Evolutionary conservation across 2,329 filamentous ascomycete genomes (phyloP).

Genomic region (Verticillium klebahnii): DNA sequence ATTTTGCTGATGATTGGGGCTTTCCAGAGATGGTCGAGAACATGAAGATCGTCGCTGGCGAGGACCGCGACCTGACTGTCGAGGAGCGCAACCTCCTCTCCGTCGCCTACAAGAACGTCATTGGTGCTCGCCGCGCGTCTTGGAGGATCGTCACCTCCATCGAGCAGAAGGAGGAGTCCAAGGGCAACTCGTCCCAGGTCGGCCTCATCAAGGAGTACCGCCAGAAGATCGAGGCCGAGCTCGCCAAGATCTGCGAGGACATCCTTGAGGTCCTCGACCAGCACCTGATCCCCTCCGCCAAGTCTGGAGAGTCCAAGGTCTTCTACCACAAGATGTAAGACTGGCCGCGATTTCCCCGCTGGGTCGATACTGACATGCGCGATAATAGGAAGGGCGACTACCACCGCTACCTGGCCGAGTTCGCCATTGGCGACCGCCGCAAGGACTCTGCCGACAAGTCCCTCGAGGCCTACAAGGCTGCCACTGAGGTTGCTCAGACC

Average conservation of each 20-base stretch:
- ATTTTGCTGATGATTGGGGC: constrained; percentile 6
- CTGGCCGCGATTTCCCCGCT: not conserved
- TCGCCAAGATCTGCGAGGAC: constrained; percentile 96
- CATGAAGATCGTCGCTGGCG: constrained; percentile 97
- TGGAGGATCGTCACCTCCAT: constrained; percentile 99
- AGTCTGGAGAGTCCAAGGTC: constrained; percentile 96
- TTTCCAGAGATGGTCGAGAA: constrained; percentile 95
- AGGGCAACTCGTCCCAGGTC: constrained; percentile 92
- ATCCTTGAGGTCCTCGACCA: constrained; percentile 92
- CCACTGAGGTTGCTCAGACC: constrained; percentile 84
- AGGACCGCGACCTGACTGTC: constrained; percentile 77
- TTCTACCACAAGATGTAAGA: constrained; percentile 99
- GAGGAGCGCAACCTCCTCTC: constrained; percentile 97
- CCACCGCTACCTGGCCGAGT: constrained; percentile 98
- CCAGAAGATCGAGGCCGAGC: constrained; percentile 95
- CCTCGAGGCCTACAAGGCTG: constrained; percentile 92
- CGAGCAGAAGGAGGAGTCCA: constrained; percentile 99
- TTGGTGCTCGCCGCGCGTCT: constrained; percentile 91
- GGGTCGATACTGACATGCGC: constrained; percentile 11
- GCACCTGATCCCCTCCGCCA: constrained; percentile 89
- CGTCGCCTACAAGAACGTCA: constrained; percentile 99
- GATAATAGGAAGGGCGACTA: constrained; percentile 91
- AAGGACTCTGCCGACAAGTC: constrained; percentile 92
- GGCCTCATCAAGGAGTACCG: constrained; percentile 95
- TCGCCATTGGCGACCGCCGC: constrained; percentile 89